Evolutionary conservation across 768 basidiomycete genomes (phyloP), one percentile per base, ranked within the genome.

Genomic region (Termitomyces sp.): DNA sequence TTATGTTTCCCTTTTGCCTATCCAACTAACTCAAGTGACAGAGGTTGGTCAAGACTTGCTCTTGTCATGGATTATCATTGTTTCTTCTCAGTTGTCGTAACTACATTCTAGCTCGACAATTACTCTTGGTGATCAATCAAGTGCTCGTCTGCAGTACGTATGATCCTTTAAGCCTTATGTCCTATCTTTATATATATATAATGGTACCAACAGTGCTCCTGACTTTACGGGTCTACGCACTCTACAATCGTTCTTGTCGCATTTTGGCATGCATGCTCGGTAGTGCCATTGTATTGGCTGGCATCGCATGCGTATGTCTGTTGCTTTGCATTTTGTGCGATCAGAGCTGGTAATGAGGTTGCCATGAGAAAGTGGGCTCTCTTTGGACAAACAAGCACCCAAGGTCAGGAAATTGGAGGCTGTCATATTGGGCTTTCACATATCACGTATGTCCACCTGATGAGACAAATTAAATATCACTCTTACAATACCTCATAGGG

Each of bases 151-250:
- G 75, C 61, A 56, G 82, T 83, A 57, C 59, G 80, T 68, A 33
- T 20, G 40, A 10, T 43, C n/a, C 22, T 30, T 22, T 10, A 40
- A 14, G 0, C 10, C 5, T 28, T 30, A 30, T 30, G 30, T 30
- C 7, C 12, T 50, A 6, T 10, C 5, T 49, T 18, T 46, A n/a
- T n/a, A n/a, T n/a, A 30, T 32, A 16, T 53, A 18, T 28, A n/a
- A 50, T 24, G 32, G 49, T 18, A 32, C 13, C 16, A 20, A 24
- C 14, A 81, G 78, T 72, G 53, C 72, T 77, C 35, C 69, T 82
- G 30, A 74, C 74, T 10, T 66, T 80, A 38, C 78, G 83, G 44
- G 78, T 78, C 54, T 78, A 76, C 57, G 82, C 83, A 3, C 65
- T 85, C 14, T 83, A 81, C 58, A 4, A n/a, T 20, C 9, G 40